These are phyloP conservation scores for Ordospora colligata DNA, from an alignment of 371 early-diverging fungal species.

Conservation along the genomic window DNA sequence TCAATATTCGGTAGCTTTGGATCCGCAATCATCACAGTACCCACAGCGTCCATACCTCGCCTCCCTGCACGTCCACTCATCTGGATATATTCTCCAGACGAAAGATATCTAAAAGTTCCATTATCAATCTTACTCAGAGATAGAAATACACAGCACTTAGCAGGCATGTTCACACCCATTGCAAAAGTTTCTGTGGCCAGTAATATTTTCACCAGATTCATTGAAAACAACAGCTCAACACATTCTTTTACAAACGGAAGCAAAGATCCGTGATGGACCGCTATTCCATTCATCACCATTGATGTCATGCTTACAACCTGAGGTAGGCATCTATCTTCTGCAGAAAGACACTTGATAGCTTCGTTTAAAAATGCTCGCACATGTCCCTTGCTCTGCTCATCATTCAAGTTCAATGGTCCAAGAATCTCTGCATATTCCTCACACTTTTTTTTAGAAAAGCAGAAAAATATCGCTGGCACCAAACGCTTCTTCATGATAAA, in stretches of 20 bases:
- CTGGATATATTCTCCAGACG: conserved; percentile 85
- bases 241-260: conserved; percentile 93
- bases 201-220: conserved; percentile 77
- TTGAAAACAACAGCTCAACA: conserved; percentile 82
- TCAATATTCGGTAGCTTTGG: conserved; percentile 41
- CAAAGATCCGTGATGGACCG: conserved; percentile 88
- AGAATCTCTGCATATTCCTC: conserved; percentile 49
- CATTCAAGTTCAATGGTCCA: conserved; percentile 45
- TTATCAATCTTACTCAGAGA: conserved; percentile 67
- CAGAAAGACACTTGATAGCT: conserved; percentile 45
- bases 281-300: conserved; percentile 77
- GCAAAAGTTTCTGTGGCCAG: conserved; percentile 89
- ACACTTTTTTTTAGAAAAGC: conserved; percentile 55
- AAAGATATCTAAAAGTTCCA: conserved; percentile 69
- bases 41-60: conserved; percentile 83
- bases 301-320: conserved; percentile 77
- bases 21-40: conserved; percentile 77
- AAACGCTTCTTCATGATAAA: conserved; percentile 43
- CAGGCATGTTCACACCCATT: conserved; percentile 98
- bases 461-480: conserved; percentile 56
- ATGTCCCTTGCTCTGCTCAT: conserved; percentile 43
- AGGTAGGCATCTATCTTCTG: conserved; percentile 65
- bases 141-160: conserved; percentile 82
- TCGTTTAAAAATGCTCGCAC: conserved; percentile 43
- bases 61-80: conserved; percentile 97